Evolutionary conservation across 805 yeast species (phyloP), one percentile per base, ranked within the genome.

Genomic region (Pichia paraexigua): DNA sequence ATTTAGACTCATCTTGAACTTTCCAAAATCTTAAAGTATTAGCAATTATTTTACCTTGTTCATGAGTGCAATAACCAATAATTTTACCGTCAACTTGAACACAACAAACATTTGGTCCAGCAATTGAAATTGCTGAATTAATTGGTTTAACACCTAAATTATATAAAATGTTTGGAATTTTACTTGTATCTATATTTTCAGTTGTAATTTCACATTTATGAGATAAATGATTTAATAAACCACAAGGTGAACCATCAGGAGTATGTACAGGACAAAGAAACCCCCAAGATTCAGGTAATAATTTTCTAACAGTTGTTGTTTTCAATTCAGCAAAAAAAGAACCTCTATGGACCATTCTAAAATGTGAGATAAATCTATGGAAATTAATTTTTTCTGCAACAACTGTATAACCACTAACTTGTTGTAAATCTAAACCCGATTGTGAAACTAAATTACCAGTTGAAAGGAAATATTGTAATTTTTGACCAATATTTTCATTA

Each of bases 231-330:
- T 94, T 94, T 63, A 94, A 75, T 67, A 94, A 76, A 74, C 99
- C 99, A 82, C 99, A 94, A 21, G 99, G 99, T 48, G 98, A 87
- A 61, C 99, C 99, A 85, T 94, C 99, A 7, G 99, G 99, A 15
- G 99, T 94, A 70, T 94, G 99, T 24, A 94, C 99, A 13, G 99
- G 99, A 72, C 99, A 94, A 61, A 94, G 72, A 79, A 94, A 94
- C 3, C 99, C 99, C 99, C 99, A 94, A 1, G 97, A 87, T 69
- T 94, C 99, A 1, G 99, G 99, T 53, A 94, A 77, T 62, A 94
- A 75, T 69, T 94, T 94, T 75, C 99, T 83, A 46, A 94, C 99
- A 1, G 98, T 86, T 24, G 99, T 94, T 42, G 99, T 94, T 68
- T 94, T 94, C 72, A 94, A 78, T 69, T 92, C 96, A 44, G 99